These are phyloP conservation scores for Meira miltonrushii DNA, from an alignment of 1,284 basidiomycete species.

Conservation along the genomic window DNA sequence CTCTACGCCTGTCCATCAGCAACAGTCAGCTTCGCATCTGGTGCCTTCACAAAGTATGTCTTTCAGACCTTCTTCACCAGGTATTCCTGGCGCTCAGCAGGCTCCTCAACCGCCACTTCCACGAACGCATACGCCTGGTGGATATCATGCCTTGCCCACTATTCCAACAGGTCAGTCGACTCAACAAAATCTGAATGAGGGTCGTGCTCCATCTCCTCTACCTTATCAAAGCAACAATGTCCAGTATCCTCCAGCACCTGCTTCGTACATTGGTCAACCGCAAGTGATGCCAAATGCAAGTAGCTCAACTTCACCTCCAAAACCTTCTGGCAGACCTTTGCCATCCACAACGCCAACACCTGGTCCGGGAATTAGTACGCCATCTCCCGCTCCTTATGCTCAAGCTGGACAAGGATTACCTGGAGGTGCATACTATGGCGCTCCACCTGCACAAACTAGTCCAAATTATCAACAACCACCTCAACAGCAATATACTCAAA, in stretches of 20 bases:
- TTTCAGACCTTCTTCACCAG: not conserved
- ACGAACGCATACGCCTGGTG: constrained; percentile 10
- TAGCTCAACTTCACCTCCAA: not conserved
- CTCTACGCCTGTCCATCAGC: not conserved
- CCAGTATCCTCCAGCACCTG: not conserved
- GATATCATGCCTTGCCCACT: constrained; percentile 12
- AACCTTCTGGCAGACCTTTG: not conserved
- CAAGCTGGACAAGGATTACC: not conserved
- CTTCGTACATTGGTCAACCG: not conserved
- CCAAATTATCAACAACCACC: not conserved
- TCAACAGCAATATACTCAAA: not conserved
- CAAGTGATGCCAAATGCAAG: not conserved
- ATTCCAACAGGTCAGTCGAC: not conserved
- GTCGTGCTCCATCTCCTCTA: no score
- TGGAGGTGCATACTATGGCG: not conserved
- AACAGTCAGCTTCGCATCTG: not conserved
- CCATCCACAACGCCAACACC: constrained; percentile 6
- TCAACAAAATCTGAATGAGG: no score
- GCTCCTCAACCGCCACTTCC: not conserved
- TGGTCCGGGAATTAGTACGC: not conserved
- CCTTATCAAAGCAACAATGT: not conserved
- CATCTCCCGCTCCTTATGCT: not conserved
- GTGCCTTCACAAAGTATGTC: not conserved
- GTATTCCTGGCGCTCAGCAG: not conserved
- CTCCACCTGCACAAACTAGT: not conserved